A percentile compares a stretch with the other conserved stretches of the same genome.
Conservation (phyloP, 2,329 filamentous ascomycete genomes). For the Penicillium crustosum region DNA sequence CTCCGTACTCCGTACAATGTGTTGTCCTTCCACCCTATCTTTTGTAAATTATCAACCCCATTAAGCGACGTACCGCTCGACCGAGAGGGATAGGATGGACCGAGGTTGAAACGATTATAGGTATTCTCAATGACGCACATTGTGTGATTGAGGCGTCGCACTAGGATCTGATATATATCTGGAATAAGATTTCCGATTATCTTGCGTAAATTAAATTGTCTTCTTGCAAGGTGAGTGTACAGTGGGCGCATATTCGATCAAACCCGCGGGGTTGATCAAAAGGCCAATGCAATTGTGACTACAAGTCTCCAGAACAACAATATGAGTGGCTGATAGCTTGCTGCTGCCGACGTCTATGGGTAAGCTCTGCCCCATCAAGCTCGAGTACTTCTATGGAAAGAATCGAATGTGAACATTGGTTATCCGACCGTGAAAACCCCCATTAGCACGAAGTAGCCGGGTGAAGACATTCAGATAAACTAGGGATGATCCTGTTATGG, state of each 20-base stretch:
- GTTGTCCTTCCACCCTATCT: background rate
- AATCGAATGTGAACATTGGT: constrained; percentile 9
- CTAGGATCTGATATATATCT: background rate
- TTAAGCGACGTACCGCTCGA: background rate
- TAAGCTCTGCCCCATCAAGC: constrained; percentile 9
- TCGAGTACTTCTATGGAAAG: constrained; percentile 14
- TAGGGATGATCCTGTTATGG: constrained; percentile 15
- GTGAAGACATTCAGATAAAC: constrained; percentile 13
- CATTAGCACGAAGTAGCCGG: too few species aligned
- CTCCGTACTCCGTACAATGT: background rate
- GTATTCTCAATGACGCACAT: background rate
- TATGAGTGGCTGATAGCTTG: constrained; percentile 11
- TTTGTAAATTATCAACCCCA: background rate
- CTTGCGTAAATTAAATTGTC: background rate
- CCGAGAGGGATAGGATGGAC: too few species aligned
- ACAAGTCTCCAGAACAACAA: constrained; percentile 13
- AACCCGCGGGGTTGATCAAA: background rate
- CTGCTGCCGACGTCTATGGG: constrained; percentile 9
- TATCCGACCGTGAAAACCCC: constrained; percentile 15
- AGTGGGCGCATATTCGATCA: background rate
- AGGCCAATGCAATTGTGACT: background rate
- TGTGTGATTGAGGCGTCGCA: background rate
- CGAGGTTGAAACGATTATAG: background rate
- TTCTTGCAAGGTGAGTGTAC: background rate
- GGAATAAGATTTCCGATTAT: background rate